Percentiles rank a stretch among this genome's conserved stretches.
Evolutionary conservation across 2,329 filamentous ascomycete species (phyloP).

Genomic region (Cytospora mali): DNA sequence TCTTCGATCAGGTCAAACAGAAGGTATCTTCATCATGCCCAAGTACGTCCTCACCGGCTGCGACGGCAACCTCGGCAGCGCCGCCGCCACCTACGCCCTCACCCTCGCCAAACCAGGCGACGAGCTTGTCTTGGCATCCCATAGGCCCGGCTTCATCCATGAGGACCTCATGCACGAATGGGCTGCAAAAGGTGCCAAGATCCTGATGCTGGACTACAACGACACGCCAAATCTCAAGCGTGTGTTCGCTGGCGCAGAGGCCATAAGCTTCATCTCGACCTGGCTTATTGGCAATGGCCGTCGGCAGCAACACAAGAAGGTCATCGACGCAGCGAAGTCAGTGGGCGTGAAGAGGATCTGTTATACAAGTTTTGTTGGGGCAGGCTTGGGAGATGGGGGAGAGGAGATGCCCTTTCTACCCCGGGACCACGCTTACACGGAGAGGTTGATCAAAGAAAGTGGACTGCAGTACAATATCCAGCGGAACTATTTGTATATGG

Average conservation of each 20-base stretch:
- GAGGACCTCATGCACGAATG: slow-evolving; percentile 18
- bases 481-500: slow-evolving; percentile 32
- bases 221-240: slow-evolving; percentile 25
- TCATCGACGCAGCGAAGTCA: slow-evolving; percentile 28
- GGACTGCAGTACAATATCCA: slow-evolving; percentile 31
- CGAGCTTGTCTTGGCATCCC: slow-evolving; percentile 28
- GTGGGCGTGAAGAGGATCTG: slow-evolving; percentile 29
- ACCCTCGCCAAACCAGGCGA: slow-evolving; percentile 27
- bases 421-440: slow-evolving; percentile 31
- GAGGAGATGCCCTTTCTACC: slow-evolving; percentile 29
- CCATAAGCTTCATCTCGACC: slow-evolving; percentile 31
- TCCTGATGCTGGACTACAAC: slow-evolving; percentile 28
- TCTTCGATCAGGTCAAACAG: not conserved
- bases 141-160: slow-evolving; percentile 17
- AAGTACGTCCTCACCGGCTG: slow-evolving; percentile 30
- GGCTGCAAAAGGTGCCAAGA: slow-evolving; percentile 16
- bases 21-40: slow-evolving; percentile 17
- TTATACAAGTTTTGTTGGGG: slow-evolving; percentile 32
- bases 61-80: slow-evolving; percentile 28
- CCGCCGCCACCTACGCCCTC: slow-evolving; percentile 27
- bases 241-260: slow-evolving; percentile 31
- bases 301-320: slow-evolving; percentile 28
- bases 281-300: slow-evolving; percentile 29
- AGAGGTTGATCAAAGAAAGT: slow-evolving; percentile 27
- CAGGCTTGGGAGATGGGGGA: slow-evolving; percentile 26